phyloP scores from a whole-genome alignment of 2,329 filamentous ascomycete species.

The Pestalotiopsis sp. region DNA sequence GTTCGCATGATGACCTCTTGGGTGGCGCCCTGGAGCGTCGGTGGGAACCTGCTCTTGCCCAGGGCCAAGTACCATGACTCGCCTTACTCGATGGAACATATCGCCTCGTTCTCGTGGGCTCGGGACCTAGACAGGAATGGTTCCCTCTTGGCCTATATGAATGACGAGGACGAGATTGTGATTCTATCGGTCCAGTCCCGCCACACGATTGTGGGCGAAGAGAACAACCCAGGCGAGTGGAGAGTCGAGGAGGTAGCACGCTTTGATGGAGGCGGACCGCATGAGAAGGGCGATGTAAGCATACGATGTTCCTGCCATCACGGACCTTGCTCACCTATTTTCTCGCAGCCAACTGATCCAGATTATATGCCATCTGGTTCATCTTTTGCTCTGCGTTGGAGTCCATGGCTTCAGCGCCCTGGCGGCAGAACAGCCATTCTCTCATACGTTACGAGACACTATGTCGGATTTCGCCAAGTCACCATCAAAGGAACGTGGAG shows the following conservation, averaged over 20 bases:
- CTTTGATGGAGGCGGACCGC: constrained; percentile 51
- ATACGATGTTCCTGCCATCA: neutral
- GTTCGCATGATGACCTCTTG: constrained; percentile 48
- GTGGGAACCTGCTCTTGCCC: constrained; percentile 53
- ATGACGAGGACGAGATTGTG: constrained; percentile 51
- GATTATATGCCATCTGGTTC: constrained; percentile 52
- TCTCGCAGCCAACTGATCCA: constrained; percentile 39
- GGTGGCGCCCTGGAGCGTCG: constrained; percentile 59
- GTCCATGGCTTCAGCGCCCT: constrained; percentile 49
- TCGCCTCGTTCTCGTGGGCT: constrained; percentile 58
- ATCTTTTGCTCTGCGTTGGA: constrained; percentile 56
- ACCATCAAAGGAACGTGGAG: constrained; percentile 41
- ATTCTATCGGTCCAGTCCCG: constrained; percentile 50
- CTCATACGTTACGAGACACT: constrained; percentile 52
- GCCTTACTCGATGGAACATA: constrained; percentile 36
- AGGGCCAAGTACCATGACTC: constrained; percentile 34
- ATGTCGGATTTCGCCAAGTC: constrained; percentile 58
- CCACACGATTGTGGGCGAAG: constrained; percentile 26
- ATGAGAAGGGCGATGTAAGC: constrained; percentile 38
- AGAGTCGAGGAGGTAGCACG: constrained; percentile 51
- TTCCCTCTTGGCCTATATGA: constrained; percentile 54
- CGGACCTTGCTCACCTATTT: neutral
- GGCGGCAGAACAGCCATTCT: constrained; percentile 45
- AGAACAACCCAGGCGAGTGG: constrained; percentile 41
- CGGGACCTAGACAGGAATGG: constrained; percentile 41